Conservation (phyloP, 192 early-diverging fungal genomes). For the Thamnidium elegans region DNA sequence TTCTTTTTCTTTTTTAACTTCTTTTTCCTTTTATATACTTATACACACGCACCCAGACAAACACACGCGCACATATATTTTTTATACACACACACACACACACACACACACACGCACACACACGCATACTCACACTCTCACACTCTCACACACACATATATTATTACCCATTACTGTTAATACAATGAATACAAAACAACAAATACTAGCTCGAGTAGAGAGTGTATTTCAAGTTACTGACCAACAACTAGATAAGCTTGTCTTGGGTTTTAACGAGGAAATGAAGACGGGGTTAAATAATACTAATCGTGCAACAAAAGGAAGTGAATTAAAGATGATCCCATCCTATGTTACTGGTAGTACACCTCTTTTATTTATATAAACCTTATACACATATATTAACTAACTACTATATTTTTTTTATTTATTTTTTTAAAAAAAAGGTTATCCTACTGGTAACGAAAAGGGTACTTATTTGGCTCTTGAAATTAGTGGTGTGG, state of each 20-base stretch:
- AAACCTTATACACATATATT: not conserved
- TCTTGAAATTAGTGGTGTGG: slow-evolving; percentile 89
- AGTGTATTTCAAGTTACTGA: slow-evolving; percentile 12
- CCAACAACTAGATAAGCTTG: slow-evolving; percentile 26
- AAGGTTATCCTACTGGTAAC: slow-evolving; percentile 71
- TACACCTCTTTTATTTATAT: not conserved
- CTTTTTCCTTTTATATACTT: too few species aligned
- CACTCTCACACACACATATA: too few species aligned
- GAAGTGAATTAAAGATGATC: slow-evolving; percentile 67
- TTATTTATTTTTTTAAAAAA: too few species aligned
- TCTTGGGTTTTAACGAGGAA: slow-evolving; percentile 45
- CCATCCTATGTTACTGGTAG: slow-evolving; percentile 78
- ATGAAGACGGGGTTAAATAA: slow-evolving; percentile 51
- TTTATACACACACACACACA: too few species aligned
- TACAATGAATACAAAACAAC: not conserved
- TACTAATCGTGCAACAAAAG: slow-evolving; percentile 15
- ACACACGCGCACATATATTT: too few species aligned
- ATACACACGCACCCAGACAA: too few species aligned
- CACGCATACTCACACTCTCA: too few species aligned
- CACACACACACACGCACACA: too few species aligned
- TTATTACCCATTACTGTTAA: too few species aligned
- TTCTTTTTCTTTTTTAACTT: too few species aligned
- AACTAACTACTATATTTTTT: too few species aligned
- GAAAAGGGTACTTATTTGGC: slow-evolving; percentile 87
- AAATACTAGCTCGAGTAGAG: slow-evolving; percentile 2